phyloP scores from a whole-genome alignment of 306 rosid species.

The Rubus idaeus region DNA sequence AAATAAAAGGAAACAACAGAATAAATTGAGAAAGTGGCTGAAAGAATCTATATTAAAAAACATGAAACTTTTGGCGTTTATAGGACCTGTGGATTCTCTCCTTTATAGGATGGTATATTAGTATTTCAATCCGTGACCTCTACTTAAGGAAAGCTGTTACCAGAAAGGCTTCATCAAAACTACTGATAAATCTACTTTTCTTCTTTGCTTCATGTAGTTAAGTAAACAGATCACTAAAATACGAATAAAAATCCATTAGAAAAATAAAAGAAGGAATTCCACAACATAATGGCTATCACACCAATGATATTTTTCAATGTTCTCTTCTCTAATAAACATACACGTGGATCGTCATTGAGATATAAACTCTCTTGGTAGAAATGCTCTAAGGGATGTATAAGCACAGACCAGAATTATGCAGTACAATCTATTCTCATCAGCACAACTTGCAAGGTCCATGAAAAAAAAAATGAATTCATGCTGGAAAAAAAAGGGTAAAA shows the following conservation, averaged over 20 bases:
- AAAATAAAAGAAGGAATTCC: conserved; percentile 27
- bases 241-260: conserved; percentile 27
- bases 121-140: conserved; percentile 28
- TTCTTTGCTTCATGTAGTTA: conserved; percentile 21
- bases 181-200: conserved; percentile 19
- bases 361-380: neutral
- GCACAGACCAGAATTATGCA: neutral
- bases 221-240: conserved; percentile 32
- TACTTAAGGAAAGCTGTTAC: conserved; percentile 39
- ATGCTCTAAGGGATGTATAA: neutral
- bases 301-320: conserved; percentile 20
- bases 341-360: conserved; percentile 5
- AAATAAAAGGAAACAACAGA: conserved; percentile 45
- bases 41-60: conserved; percentile 51
- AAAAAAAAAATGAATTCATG: neutral
- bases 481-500: neutral
- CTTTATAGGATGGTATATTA: conserved; percentile 23
- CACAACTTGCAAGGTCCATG: neutral
- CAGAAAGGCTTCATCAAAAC: conserved; percentile 31
- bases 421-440: neutral
- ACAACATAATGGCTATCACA: conserved; percentile 41
- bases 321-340: neutral
- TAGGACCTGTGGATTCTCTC: conserved; percentile 58
- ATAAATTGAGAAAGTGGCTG: conserved; percentile 59
- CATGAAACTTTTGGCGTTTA: conserved; percentile 34